Evolutionary conservation across 768 basidiomycete genomes (phyloP), one percentile per base, ranked within the genome.

Genomic region (Kwoniella sp.): DNA sequence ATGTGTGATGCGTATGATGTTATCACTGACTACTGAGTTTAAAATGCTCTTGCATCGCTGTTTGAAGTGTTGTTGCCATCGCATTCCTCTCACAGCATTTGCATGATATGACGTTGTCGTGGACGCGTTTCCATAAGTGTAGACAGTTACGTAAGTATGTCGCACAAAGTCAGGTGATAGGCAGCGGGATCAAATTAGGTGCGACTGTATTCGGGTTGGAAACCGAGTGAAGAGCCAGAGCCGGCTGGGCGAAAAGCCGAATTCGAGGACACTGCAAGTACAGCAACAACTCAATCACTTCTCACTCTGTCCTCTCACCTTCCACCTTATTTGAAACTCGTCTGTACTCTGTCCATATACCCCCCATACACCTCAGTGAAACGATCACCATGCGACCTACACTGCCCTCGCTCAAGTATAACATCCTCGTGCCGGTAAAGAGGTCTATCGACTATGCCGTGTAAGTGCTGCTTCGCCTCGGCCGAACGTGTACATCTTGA

Each of bases 371-470:
- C 20, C 11, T 38, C 17, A 37, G n/a, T 12, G n/a, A n/a, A 2
- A 37, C 28, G n/a, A 29, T 22, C 57, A 65, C 5, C n/a, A 77
- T 77, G 75, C 53, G 73, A 45, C 75, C 75, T 22, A 69, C 74
- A 38, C 30, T 71, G 11, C 69, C 72, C 2, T 25, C 87, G 54
- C 83, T 91, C 68, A 84, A 97, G 73, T 51, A 51, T 20, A 91
- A 94, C 82, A 89, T 97, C 62, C 88, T 98, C 57, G 93, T 97
- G 7, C 94, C 94, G 26, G 87, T 97, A 55, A 98, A 98, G 84
- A 86, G 94, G 87, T 91, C 74, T 68, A 96, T 99, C 57, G 96
- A 98, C 83, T 99, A 91, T 87, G 90, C 93, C 2, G 93, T 95
- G 75, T 77, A 52, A 58, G 76, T 72, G 23, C 41, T 23, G 23